Conservation (phyloP, 2,329 filamentous ascomycete genomes). For the Xylariales sp. region DNA sequence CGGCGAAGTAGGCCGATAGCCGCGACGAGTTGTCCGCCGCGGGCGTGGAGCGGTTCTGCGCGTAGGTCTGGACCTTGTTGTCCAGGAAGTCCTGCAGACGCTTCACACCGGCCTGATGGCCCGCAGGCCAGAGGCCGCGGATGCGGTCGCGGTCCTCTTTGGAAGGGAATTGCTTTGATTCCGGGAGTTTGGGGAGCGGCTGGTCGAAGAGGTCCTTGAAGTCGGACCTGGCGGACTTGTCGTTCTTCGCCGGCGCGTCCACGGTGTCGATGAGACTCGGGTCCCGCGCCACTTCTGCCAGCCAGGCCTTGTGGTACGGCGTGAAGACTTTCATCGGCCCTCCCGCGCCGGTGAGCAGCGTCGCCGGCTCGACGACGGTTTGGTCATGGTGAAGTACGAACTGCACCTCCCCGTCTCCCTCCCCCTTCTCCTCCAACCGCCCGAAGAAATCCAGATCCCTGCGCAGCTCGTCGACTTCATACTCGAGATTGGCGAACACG, state of each 20-base stretch:
- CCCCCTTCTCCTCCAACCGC: slow-evolving; percentile 9
- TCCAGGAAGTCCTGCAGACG: slow-evolving; percentile 26
- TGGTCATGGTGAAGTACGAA: slow-evolving; percentile 19
- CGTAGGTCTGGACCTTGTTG: slow-evolving; percentile 28
- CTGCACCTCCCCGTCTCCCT: neutral
- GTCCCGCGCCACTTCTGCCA: slow-evolving; percentile 37
- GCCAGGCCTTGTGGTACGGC: slow-evolving; percentile 22
- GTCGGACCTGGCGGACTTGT: slow-evolving; percentile 26
- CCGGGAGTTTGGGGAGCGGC: slow-evolving; percentile 23
- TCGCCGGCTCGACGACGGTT: slow-evolving; percentile 17
- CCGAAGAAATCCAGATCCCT: slow-evolving; percentile 19
- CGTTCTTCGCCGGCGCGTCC: slow-evolving; percentile 22
- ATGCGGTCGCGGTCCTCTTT: slow-evolving; percentile 27
- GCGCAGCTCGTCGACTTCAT: slow-evolving; percentile 21
- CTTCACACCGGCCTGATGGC: slow-evolving; percentile 25
- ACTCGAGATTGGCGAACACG: slow-evolving; percentile 21
- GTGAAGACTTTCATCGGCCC: slow-evolving; percentile 20
- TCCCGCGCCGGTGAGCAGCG: slow-evolving; percentile 14
- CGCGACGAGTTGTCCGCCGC: slow-evolving; percentile 29
- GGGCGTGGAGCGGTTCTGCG: slow-evolving; percentile 25
- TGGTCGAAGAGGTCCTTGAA: slow-evolving; percentile 22
- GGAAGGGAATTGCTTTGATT: slow-evolving; percentile 26
- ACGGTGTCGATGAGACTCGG: slow-evolving; percentile 41
- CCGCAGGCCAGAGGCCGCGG: slow-evolving; percentile 31
- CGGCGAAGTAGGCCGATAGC: slow-evolving; percentile 29